Evolutionary conservation across 805 yeast genomes (phyloP).

Genomic region (Candida chauliodis): DNA sequence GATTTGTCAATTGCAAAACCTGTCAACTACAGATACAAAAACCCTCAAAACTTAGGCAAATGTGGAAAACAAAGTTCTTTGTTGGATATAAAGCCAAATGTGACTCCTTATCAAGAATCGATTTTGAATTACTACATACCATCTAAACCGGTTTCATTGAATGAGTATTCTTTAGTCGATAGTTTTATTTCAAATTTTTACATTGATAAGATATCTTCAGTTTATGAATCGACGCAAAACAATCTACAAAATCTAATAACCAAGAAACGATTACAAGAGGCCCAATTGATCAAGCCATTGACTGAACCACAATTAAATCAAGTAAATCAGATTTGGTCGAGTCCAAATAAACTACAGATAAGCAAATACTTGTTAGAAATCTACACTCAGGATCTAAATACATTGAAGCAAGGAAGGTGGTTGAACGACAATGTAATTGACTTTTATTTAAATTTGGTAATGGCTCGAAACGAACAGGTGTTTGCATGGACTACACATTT

Average conservation of each 20-base stretch:
- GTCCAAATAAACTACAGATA: conserved; percentile 10
- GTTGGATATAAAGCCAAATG: neutral
- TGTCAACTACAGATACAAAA: neutral
- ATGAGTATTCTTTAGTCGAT: conserved; percentile 10
- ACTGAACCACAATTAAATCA: conserved; percentile 9
- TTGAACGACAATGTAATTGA: conserved; percentile 90
- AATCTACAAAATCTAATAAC: conserved; percentile 13
- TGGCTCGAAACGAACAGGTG: conserved; percentile 38
- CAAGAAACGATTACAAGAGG: conserved; percentile 12
- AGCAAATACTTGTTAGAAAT: conserved; percentile 49
- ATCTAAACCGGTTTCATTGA: conserved; percentile 8
- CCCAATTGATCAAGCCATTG: conserved; percentile 12
- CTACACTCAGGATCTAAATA: conserved; percentile 60
- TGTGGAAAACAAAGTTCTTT: neutral
- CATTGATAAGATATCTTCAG: conserved; percentile 11
- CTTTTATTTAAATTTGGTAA: conserved; percentile 59
- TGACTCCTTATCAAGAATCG: conserved; percentile 7
- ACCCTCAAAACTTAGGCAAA: neutral
- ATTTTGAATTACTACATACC: conserved; percentile 11
- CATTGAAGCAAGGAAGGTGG: conserved; percentile 74
- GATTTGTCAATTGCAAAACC: conserved; percentile 10
- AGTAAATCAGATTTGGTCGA: conserved; percentile 13
- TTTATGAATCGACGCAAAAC: conserved; percentile 10
- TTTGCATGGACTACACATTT: conserved; percentile 89
- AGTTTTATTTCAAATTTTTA: conserved; percentile 12